A percentile compares a stretch with the other conserved stretches of the same genome.
Evolutionary conservation across 2,329 filamentous ascomycete species (phyloP).

Genomic region (Macrophomina phaseolina): DNA sequence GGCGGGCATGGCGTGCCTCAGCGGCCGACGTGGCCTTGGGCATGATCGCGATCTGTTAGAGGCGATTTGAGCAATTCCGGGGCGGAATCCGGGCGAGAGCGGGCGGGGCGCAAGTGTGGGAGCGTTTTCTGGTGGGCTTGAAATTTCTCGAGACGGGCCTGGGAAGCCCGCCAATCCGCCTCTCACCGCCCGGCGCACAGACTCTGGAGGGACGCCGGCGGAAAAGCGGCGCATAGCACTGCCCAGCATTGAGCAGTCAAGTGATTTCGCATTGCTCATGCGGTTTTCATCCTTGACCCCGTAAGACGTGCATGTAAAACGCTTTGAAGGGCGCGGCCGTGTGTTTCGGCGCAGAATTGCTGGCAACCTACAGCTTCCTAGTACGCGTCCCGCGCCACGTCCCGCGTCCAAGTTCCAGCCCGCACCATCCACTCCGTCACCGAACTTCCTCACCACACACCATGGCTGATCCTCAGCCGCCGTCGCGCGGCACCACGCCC

Average conservation of each 20-base stretch:
- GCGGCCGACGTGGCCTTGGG: slow-evolving; percentile 72
- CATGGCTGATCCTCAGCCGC: slow-evolving; percentile 44
- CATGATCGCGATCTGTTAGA: slow-evolving; percentile 57
- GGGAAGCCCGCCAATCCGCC: not conserved
- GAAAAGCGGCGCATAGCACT: too few relatives aligned
- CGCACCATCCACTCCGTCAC: slow-evolving; percentile 9
- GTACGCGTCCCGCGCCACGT: too few relatives aligned
- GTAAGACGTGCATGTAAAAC: too few relatives aligned
- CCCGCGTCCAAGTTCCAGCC: not conserved
- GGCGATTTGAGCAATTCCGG: not conserved
- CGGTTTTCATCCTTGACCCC: too few relatives aligned
- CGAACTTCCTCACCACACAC: slow-evolving; percentile 19
- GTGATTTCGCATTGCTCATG: too few relatives aligned
- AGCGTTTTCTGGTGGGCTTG: slow-evolving; percentile 8
- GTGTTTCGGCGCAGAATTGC: too few relatives aligned
- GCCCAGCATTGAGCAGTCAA: too few relatives aligned
- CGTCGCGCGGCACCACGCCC: slow-evolving; percentile 45
- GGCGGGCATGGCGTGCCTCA: slow-evolving; percentile 64
- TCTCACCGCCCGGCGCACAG: slow-evolving; percentile 4
- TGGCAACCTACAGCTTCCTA: too few relatives aligned
- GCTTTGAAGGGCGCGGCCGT: too few relatives aligned
- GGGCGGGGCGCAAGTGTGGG: not conserved
- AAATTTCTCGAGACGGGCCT: slow-evolving; percentile 24
- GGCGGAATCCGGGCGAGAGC: not conserved
- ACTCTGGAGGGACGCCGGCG: too few relatives aligned